Base-by-base conservation (phyloP, 495 filamentous ascomycete genomes). In the Aspergillus campestris region DNA sequence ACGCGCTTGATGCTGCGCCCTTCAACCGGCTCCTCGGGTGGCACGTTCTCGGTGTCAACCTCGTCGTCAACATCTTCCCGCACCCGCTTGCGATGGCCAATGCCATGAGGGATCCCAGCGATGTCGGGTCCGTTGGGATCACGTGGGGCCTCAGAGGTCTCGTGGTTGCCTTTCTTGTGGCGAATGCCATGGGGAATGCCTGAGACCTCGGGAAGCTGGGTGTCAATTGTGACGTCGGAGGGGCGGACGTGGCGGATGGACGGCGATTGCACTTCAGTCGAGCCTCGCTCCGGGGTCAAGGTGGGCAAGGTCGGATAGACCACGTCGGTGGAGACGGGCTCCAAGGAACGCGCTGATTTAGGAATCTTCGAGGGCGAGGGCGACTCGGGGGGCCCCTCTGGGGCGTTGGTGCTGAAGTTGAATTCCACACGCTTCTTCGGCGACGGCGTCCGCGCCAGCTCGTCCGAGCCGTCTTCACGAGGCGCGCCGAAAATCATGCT, bases 31-130 rank as follows among this genome's bases (percentile, higher is more conserved):
- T 55, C 15, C 50, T 69, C 48, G 45, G 55, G 69, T 15, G 60
- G 58, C 30, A 77, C 61, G 43, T 72, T 69, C 62, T 78, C 64
- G 8, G 54, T 29, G 48, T 74, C 58, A 34, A 57, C 44, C 52
- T 61, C 52, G 57, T 71, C 66, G 9, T 58, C 56, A 10, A 64
- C 61, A 30, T 67, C 66, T 13, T 64, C 68, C 24, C 78, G 74
- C 44, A 73, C 70, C 54, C 83, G 73, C 68, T 87, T 88, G 70
- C 88, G 86, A 65, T 84, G 87, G 3, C 64, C 57, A 55, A 89
- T 79, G 30, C 85, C 84, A 53, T 88, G 83, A 6, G 82, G 73
- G 31, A 85, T 68, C 8, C 76, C 65, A 0, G 61, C 59, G 33
- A 73, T 57, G 6, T 66, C 63, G 7, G 61, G 56, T 38, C 58